phyloP scores from a whole-genome alignment of 176 grass and related monocot species.

The Luzula sylvatica region DNA sequence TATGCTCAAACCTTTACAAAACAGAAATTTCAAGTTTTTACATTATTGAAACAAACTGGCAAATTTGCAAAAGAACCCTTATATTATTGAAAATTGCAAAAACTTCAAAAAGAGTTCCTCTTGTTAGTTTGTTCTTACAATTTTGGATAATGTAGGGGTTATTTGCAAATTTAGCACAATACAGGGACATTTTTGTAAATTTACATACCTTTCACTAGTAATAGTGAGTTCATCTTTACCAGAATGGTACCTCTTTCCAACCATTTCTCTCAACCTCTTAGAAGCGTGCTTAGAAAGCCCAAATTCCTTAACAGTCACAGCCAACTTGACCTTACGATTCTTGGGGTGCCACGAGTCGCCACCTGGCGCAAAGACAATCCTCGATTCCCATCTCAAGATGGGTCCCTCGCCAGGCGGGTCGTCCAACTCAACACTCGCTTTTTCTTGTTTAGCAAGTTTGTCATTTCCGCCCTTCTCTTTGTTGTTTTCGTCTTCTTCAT shows the following conservation, averaged over 20 bases:
- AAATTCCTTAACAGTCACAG: constrained; percentile 80
- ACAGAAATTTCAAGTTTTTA: constrained; percentile 19
- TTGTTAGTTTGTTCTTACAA: constrained; percentile 3
- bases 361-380: constrained; percentile 75
- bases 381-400: constrained; percentile 81
- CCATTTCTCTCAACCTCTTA: constrained; percentile 59
- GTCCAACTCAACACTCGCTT: constrained; percentile 46
- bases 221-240: constrained; percentile 88
- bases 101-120: not conserved
- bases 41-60: not conserved
- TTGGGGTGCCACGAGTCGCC: constrained; percentile 84
- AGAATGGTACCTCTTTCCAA: constrained; percentile 82
- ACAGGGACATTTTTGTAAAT: not conserved
- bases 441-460: constrained; percentile 20
- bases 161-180: not conserved
- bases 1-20: constrained; percentile 54
- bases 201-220: constrained; percentile 86
- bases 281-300: constrained; percentile 69
- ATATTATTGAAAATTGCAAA: no score
- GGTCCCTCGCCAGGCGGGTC: constrained; percentile 86
- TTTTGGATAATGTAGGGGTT: not conserved
- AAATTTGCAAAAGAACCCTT: constrained; percentile 7
- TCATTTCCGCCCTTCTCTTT: constrained; percentile 13
- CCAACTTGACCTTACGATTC: constrained; percentile 85
- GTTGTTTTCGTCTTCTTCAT: not conserved